A percentile compares a stretch with the other conserved stretches of the same genome.
phyloP scores from a whole-genome alignment of 169 alveolate genomes.

The Plasmodium gonderi region DNA sequence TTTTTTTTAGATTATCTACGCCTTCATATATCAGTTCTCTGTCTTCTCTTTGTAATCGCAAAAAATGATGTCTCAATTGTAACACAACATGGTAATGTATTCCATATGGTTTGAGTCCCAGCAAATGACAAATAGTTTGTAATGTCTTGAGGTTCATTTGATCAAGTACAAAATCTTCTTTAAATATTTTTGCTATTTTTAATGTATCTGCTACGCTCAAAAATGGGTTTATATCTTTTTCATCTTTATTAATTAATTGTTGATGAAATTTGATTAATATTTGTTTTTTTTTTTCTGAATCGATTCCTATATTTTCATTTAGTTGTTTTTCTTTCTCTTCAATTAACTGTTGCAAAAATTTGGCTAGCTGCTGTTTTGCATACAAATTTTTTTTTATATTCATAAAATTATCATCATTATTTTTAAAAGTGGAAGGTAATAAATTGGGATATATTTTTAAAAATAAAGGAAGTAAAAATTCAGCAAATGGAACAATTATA shows the following conservation, averaged over 20 bases:
- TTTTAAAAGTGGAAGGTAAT: conserved; percentile 91
- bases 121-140: conserved; percentile 88
- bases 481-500: conserved; percentile 91
- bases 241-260: conserved; percentile 83
- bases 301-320: conserved; percentile 81
- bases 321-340: conserved; percentile 76
- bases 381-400: conserved; percentile 85
- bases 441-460: conserved; percentile 90
- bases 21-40: conserved; percentile 91
- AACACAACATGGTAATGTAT: conserved; percentile 88
- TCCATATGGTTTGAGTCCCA: conserved; percentile 90
- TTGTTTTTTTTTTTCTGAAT: conserved; percentile 80
- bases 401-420: conserved; percentile 82
- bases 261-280: conserved; percentile 87
- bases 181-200: conserved; percentile 87
- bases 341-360: conserved; percentile 88
- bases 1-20: conserved; percentile 85
- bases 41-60: conserved; percentile 88
- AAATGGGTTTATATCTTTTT: conserved; percentile 86
- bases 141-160: conserved; percentile 89
- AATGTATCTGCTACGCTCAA: conserved; percentile 80
- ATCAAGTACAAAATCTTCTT: conserved; percentile 89
- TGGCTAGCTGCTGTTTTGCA: conserved; percentile 91
- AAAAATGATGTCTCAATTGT: conserved; percentile 88
- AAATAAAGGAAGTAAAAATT: conserved; percentile 89